Base-by-base conservation (phyloP, 305 asterid species). In the Stenogyne calaminthoides region DNA sequence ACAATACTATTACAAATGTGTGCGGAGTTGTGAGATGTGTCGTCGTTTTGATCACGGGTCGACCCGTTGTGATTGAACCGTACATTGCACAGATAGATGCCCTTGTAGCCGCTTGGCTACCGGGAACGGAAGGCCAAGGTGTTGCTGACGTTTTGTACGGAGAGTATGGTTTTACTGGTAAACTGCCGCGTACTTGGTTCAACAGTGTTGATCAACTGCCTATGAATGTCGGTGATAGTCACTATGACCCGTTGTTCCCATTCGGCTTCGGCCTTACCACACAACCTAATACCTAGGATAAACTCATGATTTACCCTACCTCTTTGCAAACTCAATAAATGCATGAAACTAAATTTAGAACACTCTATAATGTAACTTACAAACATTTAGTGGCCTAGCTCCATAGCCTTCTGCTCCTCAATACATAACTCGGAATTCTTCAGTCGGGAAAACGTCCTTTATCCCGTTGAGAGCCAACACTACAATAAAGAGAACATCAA, bases 351-450 rank as follows among this genome's bases (percentile, higher is more conserved):
- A n/a, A n/a, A n/a, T n/a, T n/a, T n/a, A n/a, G n/a, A n/a, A n/a
- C n/a, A n/a, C n/a, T n/a, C n/a, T n/a, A n/a, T n/a, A n/a, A n/a
- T n/a, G n/a, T n/a, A n/a, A n/a, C n/a, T n/a, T n/a, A n/a, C n/a
- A n/a, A n/a, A n/a, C n/a, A n/a, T n/a, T n/a, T n/a, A n/a, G n/a
- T n/a, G n/a, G n/a, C n/a, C n/a, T n/a, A n/a, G n/a, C n/a, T n/a
- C n/a, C n/a, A n/a, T n/a, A n/a, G 70, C 93, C 96, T 69, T 86
- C 91, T 32, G 89, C 90, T 56, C 98, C 94, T 74, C 90, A 76
- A 70, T 93, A 91, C 97, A 93, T 93, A 32, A 88, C 92, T 46
- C 97, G 84, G 27, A 78, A 77, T 72, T 93, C 97, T 64, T 89
- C 94, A 1, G 88, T 84, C 68, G 25, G 25, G 25, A 22, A 22